phyloP scores from a whole-genome alignment of 1,139 yeast genomes.

The Candida sp. region DNA sequence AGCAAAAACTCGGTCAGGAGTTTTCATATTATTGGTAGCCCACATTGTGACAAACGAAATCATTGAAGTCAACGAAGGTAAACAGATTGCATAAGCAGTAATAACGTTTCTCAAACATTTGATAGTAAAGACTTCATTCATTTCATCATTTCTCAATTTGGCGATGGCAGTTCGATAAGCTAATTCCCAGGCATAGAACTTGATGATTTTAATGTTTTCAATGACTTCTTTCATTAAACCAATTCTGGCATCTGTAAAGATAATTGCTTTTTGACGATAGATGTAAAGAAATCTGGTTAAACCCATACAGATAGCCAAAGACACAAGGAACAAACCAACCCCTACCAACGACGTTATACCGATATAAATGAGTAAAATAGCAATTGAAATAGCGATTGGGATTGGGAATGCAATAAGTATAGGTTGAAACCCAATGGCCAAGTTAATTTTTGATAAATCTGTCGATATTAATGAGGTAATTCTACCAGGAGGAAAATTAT shows the following conservation, averaged over 20 bases:
- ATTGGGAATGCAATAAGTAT: slow-evolving; percentile 43
- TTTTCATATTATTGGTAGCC: slow-evolving; percentile 31
- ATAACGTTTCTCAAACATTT: slow-evolving; percentile 43
- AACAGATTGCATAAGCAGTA: slow-evolving; percentile 45
- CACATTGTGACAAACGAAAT: slow-evolving; percentile 43
- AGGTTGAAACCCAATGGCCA: slow-evolving; percentile 47
- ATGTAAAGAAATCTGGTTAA: slow-evolving; percentile 33
- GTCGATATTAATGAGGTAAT: slow-evolving; percentile 44
- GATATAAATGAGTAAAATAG: slow-evolving; percentile 29
- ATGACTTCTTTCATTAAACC: slow-evolving; percentile 44
- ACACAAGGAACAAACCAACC: slow-evolving; percentile 39
- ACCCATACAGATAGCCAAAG: slow-evolving; percentile 35
- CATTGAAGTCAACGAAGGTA: slow-evolving; percentile 40
- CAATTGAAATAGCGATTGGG: slow-evolving; percentile 40
- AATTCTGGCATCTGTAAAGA: slow-evolving; percentile 40
- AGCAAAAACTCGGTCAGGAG: slow-evolving; percentile 46
- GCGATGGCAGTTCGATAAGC: slow-evolving; percentile 39
- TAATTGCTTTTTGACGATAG: slow-evolving; percentile 38
- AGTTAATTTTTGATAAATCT: slow-evolving; percentile 44
- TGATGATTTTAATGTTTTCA: slow-evolving; percentile 39
- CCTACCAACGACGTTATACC: slow-evolving; percentile 44
- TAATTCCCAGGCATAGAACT: slow-evolving; percentile 47
- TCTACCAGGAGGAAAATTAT: slow-evolving; percentile 36
- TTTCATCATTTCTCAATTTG: slow-evolving; percentile 34
- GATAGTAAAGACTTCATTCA: slow-evolving; percentile 40